These are phyloP conservation scores for Avena sativa DNA, from an alignment of 176 grass and related monocot species.

Conservation along the genomic window DNA sequence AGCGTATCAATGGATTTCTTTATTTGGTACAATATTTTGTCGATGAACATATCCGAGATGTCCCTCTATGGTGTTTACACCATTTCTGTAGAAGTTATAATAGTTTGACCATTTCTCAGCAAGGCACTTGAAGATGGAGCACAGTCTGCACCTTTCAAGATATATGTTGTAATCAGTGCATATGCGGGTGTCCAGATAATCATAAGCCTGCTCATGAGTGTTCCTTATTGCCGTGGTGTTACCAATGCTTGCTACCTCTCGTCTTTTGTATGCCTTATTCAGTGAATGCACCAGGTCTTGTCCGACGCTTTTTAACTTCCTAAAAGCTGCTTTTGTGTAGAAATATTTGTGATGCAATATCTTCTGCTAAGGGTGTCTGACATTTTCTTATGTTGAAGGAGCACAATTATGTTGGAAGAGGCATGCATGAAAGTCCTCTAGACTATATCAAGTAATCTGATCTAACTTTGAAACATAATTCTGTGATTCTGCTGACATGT, in stretches of 20 bases:
- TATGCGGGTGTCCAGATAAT: slow-evolving; percentile 78
- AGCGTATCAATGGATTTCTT: not conserved
- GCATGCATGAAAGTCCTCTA: slow-evolving; percentile 70
- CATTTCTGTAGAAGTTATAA: slow-evolving; percentile 43
- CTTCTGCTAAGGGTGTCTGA: slow-evolving; percentile 39
- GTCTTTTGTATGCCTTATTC: slow-evolving; percentile 68
- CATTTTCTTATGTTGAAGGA: slow-evolving; percentile 65
- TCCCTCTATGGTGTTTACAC: not conserved
- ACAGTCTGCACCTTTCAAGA: slow-evolving; percentile 69
- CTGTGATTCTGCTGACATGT: slow-evolving; percentile 21
- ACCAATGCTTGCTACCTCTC: slow-evolving; percentile 70
- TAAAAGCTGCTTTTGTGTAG: slow-evolving; percentile 34
- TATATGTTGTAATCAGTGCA: slow-evolving; percentile 74
- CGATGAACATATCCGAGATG: not conserved
- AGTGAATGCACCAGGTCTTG: slow-evolving; percentile 93
- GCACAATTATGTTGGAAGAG: slow-evolving; percentile 87
- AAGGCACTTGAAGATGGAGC: slow-evolving; percentile 82
- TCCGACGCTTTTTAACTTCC: not conserved
- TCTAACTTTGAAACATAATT: slow-evolving; percentile 28
- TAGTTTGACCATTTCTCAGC: slow-evolving; percentile 57
- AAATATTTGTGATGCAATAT: slow-evolving; percentile 24
- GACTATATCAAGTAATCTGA: slow-evolving; percentile 81
- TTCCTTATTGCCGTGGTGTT: slow-evolving; percentile 77
- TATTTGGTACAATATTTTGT: not conserved
- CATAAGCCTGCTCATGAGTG: slow-evolving; percentile 63